Evolutionary conservation across 2,329 filamentous ascomycete genomes (phyloP), one percentile per base, ranked within the genome.

Genomic region (Bipolaris cookei): DNA sequence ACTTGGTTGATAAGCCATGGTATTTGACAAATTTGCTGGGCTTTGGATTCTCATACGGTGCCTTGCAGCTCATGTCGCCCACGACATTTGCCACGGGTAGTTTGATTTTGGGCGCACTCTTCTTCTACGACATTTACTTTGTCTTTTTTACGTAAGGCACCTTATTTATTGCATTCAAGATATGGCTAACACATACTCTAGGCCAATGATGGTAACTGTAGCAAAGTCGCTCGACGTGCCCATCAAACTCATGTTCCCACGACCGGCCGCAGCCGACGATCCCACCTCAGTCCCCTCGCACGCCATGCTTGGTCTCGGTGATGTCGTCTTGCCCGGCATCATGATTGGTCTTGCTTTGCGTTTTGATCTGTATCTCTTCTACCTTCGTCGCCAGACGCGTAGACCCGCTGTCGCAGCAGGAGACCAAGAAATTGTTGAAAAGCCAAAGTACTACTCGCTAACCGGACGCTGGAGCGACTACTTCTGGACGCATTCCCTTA

Each of bases 111-210:
- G 79, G 82, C 8, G 91, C 89, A 0, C 81, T 98, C 1, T 98
- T 98, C 79, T 86, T 96, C 70, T 99, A 99, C 71, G 94, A 99
- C 73, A 94, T 99, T 46, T 88, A 95, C 75, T 92, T 94, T 82
- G 91, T 95, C 5, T 95, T 95, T 72, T 95, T 90, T 73, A 93
- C 90, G 80, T 88, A 72, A 77, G 85, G 13, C 7, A 14, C 14
- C 7, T 2, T 4, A 6, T n/a, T 5, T 7, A n/a, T n/a, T 6
- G 6, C 32, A 3, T 13, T 48, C 10, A 3, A n/a, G 23, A 25
- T 6, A 13, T 30, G 44, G 35, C 62, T 63, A 41, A 65, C 61
- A 38, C 39, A 16, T 25, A 1, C 4, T 32, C 28, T 42, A 89
- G 87, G 0, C 91, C 91, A 0, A 88, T 91, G 72, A 95, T 95